Base-by-base conservation (phyloP, 495 filamentous ascomycete genomes). In the Daldinia grandis region DNA sequence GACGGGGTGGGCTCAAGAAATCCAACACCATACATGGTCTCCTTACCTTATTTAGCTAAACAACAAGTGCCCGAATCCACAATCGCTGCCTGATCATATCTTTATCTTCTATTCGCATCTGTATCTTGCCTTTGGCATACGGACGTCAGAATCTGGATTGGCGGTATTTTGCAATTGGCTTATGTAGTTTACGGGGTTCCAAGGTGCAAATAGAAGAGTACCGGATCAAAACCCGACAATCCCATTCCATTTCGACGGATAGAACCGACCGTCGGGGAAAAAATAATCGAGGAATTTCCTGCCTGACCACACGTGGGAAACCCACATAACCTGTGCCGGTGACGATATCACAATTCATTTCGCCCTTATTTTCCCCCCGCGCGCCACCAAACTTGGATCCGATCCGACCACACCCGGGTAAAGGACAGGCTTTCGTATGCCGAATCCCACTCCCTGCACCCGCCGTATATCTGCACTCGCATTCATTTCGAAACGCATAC, bases 351-450 rank as follows among this genome's bases (percentile, higher is more conserved):
- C 64, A 30, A 47, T 65, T 51, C 37, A 28, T 31, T 35, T 59
- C 37, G 56, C 35, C 27, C 30, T 55, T 53, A 53, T 30, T 53
- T 37, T 60, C n/a, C 28, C 15, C 38, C 42, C 38, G 17, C 42
- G 38, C 54, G 12, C 25, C 17, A 50, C 44, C 12, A 31, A 38
- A 59, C 27, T 40, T 33, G 35, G 54, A 61, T 55, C 35, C 47
- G 31, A 35, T 53, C 61, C 31, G 40, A 58, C 24, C 37, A 44
- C 44, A 40, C 42, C 55, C 30, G 25, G 24, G 15, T 27, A 59
- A 30, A 27, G 49, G 27, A 53, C 49, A 62, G 33, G 42, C 58
- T 59, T 21, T 73, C 67, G 58, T 67, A 66, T 74, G 71, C 62
- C 59, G 57, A 58, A 71, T 63, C 59, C 24, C 28, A 63, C 31